phyloP scores from a whole-genome alignment of 2,329 filamentous ascomycete genomes.

The Phoma herbarum region DNA sequence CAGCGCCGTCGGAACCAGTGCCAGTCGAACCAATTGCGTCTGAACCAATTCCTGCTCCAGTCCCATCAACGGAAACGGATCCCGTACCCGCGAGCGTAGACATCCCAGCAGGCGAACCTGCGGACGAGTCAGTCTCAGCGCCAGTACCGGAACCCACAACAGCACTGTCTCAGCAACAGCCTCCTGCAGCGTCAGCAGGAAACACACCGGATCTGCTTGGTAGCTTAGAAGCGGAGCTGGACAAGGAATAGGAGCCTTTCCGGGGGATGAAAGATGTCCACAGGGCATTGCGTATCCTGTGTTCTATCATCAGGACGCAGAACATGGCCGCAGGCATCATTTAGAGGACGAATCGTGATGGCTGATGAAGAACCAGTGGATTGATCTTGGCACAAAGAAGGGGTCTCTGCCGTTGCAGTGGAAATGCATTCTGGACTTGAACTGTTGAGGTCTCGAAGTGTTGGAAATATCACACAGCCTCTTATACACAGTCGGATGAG shows the following conservation, averaged over 20 bases:
- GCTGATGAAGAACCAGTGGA: neutral
- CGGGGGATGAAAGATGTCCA: neutral
- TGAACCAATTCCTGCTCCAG: slow-evolving; percentile 13
- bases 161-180: slow-evolving; percentile 20
- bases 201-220: slow-evolving; percentile 58
- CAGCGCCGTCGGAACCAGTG: neutral
- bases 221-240: slow-evolving; percentile 58
- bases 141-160: slow-evolving; percentile 17
- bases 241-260: slow-evolving; percentile 32
- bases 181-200: slow-evolving; percentile 40
- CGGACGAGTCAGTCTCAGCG: slow-evolving; percentile 11
- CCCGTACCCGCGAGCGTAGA: slow-evolving; percentile 12
- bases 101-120: slow-evolving; percentile 2
- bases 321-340: neutral
- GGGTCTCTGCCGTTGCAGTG: neutral
- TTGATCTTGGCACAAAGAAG: no score
- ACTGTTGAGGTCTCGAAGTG: neutral
- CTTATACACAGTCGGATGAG: slow-evolving; percentile 1
- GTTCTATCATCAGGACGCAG: neutral
- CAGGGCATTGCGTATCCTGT: neutral
- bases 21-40: neutral
- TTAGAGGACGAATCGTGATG: neutral
- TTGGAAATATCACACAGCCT: neutral
- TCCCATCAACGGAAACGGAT: slow-evolving; percentile 9
- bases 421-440: neutral